These are phyloP conservation scores for Podila horticola DNA, from an alignment of 192 early-diverging fungal genomes.

Conservation along the genomic window DNA sequence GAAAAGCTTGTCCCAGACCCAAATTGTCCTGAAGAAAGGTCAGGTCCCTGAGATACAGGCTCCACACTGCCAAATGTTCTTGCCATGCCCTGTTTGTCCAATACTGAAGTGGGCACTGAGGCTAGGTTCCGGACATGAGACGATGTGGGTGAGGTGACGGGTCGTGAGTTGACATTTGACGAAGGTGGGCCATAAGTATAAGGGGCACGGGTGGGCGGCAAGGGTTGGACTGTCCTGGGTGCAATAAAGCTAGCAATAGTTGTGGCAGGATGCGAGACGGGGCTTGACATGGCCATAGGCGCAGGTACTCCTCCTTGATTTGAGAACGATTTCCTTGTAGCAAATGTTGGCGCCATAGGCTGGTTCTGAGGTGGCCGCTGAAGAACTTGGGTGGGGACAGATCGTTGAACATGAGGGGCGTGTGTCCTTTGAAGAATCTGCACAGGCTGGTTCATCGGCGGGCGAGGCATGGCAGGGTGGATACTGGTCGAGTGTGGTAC, in stretches of 20 bases:
- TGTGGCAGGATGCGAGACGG: slow-evolving; percentile 20
- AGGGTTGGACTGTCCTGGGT: slow-evolving; percentile 26
- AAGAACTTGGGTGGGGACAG: slow-evolving; percentile 43
- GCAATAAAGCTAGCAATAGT: slow-evolving; percentile 43
- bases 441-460: slow-evolving; percentile 30
- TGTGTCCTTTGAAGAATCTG: slow-evolving; percentile 47
- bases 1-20: slow-evolving; percentile 22
- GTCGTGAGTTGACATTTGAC: slow-evolving; percentile 3
- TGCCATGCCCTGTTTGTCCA: slow-evolving; percentile 8
- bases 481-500: slow-evolving; percentile 10
- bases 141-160: slow-evolving; percentile 8
- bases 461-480: slow-evolving; percentile 13
- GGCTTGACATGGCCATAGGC: slow-evolving; percentile 21
- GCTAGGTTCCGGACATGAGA: background rate
- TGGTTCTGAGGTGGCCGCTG: slow-evolving; percentile 31
- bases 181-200: slow-evolving; percentile 38
- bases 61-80: slow-evolving; percentile 38
- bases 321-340: slow-evolving; percentile 15
- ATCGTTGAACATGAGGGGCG: slow-evolving; percentile 35
- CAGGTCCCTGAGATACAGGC: slow-evolving; percentile 8
- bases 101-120: slow-evolving; percentile 12
- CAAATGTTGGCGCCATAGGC: background rate
- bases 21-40: slow-evolving; percentile 1
- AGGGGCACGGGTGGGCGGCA: slow-evolving; percentile 28
- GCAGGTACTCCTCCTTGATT: slow-evolving; percentile 13